These are phyloP conservation scores for Boletus coccyginus DNA, from an alignment of 768 basidiomycete species.

Conservation along the genomic window DNA sequence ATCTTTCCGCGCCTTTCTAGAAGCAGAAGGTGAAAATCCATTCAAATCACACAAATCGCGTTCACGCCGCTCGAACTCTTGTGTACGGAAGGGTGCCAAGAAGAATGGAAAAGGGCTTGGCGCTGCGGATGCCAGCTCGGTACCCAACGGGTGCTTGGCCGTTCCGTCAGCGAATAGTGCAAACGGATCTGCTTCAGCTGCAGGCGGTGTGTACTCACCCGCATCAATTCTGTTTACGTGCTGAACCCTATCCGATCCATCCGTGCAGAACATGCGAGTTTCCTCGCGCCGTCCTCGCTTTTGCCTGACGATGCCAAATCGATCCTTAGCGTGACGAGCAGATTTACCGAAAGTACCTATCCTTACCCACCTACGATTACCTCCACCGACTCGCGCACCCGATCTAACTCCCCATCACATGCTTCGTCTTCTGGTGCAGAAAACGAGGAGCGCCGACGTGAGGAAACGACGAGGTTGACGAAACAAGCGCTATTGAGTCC, in stretches of 20 bases:
- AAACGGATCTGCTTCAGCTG: slow-evolving; percentile 8
- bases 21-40: slow-evolving; percentile 84
- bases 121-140: not conserved
- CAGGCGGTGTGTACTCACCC: slow-evolving; percentile 23
- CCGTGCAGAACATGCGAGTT: slow-evolving; percentile 14
- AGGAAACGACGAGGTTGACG: slow-evolving; percentile 21
- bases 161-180: slow-evolving; percentile 1
- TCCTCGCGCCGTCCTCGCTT: slow-evolving; percentile 17
- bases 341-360: slow-evolving; percentile 27
- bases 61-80: slow-evolving; percentile 8
- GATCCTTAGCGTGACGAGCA: slow-evolving; percentile 28
- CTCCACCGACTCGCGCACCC: slow-evolving; percentile 16
- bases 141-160: not conserved
- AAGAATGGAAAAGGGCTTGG: not conserved
- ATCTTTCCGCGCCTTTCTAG: slow-evolving; percentile 87
- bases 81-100: slow-evolving; percentile 5
- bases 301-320: slow-evolving; percentile 27
- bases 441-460: slow-evolving; percentile 22
- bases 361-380: slow-evolving; percentile 22
- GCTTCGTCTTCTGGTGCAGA: slow-evolving; percentile 18
- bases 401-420: slow-evolving; percentile 18
- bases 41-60: slow-evolving; percentile 31
- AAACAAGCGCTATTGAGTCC: slow-evolving; percentile 23
- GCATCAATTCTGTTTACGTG: not conserved
- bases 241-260: slow-evolving; percentile 10